Evolutionary conservation across 1,284 basidiomycete species (phyloP), one percentile per base, ranked within the genome.

Genomic region (Ceratobasidium sp.): DNA sequence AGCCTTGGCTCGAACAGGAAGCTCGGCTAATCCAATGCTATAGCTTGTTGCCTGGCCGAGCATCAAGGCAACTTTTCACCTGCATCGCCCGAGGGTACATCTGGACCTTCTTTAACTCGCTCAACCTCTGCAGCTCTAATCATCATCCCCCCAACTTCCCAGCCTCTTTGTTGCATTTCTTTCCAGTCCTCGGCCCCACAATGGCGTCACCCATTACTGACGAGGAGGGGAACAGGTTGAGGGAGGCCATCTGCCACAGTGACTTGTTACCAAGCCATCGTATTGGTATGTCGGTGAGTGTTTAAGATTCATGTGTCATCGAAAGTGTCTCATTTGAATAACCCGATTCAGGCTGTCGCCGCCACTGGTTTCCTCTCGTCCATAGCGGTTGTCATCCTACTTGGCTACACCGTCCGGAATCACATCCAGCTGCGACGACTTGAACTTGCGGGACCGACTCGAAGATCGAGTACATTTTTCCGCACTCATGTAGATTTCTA

Each of bases 401-500:
- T 73, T 26, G 69, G 69, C 15, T 73, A 73, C 28, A 56, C 56
- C 23, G 26, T 73, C 31, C 69, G 69, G 23, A 73, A 73, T 26
- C 69, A 73, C 20, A 54, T 73, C 58, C 69, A 73, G 17, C 58
- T 73, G 31, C 69, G 69, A 20, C 54, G 69, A 53, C 58, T 73
- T 23, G 69, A 73, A 42, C 58, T 73, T 17, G 56, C 76, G 20
- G 37, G 77, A 47, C 47, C 77, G 1, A 63, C 75, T 28, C 53
- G 69, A 39, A 45, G 77, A 17, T 51, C 65, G 28, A 61, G 67
- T 49, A 60, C 33, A n/a, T 73, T 73, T 35, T 77, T 78, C 45
- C 67, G 71, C 6, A 77, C 77, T 4, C 77, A 78, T 63, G 76
- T 78, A 20, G 77, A 78, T 35, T 76, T 58, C 17, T 78, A 78